These are phyloP conservation scores for Phragmites australis DNA, from an alignment of 176 grass and related monocot genomes.

Conservation along the genomic window DNA sequence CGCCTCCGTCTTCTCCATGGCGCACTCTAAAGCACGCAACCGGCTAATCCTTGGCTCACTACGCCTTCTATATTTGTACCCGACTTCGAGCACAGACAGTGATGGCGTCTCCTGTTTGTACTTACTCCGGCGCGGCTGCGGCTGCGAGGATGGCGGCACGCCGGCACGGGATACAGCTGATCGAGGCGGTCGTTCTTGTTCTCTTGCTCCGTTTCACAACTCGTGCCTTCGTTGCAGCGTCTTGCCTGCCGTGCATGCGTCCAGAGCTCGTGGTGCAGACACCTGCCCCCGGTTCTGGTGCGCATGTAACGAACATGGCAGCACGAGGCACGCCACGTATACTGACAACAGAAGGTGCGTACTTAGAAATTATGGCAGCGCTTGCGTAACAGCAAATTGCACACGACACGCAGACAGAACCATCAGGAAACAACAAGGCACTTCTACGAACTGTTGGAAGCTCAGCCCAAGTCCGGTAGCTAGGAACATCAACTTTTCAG, in stretches of 20 bases:
- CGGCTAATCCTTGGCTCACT: neutral
- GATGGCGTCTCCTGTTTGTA: no score
- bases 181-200: constrained; percentile 12
- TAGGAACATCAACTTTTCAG: neutral
- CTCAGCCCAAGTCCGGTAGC: neutral
- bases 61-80: neutral
- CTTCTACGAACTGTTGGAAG: no score
- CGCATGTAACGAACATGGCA: no score
- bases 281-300: neutral
- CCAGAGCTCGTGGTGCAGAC: neutral
- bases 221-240: neutral
- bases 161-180: constrained; percentile 18
- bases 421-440: no score
- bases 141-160: no score
- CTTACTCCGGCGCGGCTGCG: no score
- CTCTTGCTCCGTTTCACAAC: neutral
- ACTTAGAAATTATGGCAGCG: no score
- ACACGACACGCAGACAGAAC: no score
- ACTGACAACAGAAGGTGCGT: no score
- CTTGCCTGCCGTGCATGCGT: neutral
- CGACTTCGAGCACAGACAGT: no score
- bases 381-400: no score
- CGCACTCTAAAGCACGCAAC: neutral
- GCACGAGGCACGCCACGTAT: no score
- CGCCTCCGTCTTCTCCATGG: constrained; percentile 33